phyloP scores from a whole-genome alignment of 495 filamentous ascomycete species.

The Hypoxylon cercidicola region DNA sequence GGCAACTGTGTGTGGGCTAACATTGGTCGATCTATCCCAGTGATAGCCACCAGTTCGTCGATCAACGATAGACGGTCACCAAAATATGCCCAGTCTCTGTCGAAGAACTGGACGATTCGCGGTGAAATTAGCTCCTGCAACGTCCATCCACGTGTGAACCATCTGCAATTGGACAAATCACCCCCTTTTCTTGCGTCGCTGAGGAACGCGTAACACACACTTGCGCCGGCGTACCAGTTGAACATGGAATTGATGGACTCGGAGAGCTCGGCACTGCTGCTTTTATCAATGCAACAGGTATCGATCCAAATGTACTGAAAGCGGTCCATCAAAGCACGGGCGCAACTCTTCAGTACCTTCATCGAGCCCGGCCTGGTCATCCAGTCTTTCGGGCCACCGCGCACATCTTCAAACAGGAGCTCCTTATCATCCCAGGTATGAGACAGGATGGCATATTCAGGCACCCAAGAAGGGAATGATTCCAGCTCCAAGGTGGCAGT shows the following conservation, averaged over 20 bases:
- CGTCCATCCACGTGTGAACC: constrained; percentile 25
- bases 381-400: not conserved
- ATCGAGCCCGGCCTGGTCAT: not conserved
- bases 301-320: constrained; percentile 42
- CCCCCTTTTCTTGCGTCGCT: too few species aligned
- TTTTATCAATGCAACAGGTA: constrained; percentile 53
- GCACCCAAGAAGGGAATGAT: not conserved
- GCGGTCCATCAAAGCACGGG: not conserved
- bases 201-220: constrained; percentile 47
- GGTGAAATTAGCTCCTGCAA: constrained; percentile 33
- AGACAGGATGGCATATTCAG: constrained; percentile 39
- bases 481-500: not conserved
- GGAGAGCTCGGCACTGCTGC: constrained; percentile 46
- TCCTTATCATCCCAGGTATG: constrained; percentile 41
- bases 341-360: constrained; percentile 10
- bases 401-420: constrained; percentile 32
- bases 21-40: too few species aligned
- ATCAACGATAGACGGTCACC: constrained; percentile 6
- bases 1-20: too few species aligned
- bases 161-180: not conserved
- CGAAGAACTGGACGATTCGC: constrained; percentile 12
- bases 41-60: not conserved
- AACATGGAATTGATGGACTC: constrained; percentile 55
- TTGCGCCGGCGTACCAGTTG: constrained; percentile 43
- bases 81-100: constrained; percentile 16